These are phyloP conservation scores for Barnettozyma salicaria DNA, from an alignment of 805 yeast genomes.

Conservation along the genomic window DNA sequence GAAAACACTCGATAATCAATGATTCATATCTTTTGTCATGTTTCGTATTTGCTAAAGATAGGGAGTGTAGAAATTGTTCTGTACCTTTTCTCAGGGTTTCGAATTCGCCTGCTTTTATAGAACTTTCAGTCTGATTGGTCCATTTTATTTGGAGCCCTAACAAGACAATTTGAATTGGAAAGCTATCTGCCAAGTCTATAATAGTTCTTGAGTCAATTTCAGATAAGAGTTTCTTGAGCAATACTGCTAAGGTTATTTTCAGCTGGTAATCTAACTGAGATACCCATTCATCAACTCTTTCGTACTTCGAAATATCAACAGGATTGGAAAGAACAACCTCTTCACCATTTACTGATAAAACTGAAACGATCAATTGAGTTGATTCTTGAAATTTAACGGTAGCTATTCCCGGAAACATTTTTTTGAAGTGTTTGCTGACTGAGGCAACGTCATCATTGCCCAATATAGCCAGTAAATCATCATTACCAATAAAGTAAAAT, in stretches of 20 bases:
- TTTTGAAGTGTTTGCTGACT: constrained; percentile 55
- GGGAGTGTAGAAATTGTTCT: neutral
- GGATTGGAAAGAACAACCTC: constrained; percentile 35
- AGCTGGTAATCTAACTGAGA: constrained; percentile 48
- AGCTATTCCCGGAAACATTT: constrained; percentile 65
- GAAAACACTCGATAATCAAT: constrained; percentile 61
- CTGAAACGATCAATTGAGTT: constrained; percentile 34
- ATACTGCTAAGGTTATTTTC: constrained; percentile 39
- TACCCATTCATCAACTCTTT: constrained; percentile 58
- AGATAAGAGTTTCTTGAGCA: constrained; percentile 29
- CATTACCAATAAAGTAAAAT: constrained; percentile 85
- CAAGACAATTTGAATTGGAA: constrained; percentile 52
- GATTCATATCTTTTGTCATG: constrained; percentile 51
- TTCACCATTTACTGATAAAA: constrained; percentile 67
- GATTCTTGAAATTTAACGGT: constrained; percentile 34
- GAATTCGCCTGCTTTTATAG: constrained; percentile 14
- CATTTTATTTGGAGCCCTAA: constrained; percentile 53
- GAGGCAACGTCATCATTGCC: constrained; percentile 49
- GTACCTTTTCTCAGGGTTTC: constrained; percentile 21
- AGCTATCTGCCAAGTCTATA: constrained; percentile 30
- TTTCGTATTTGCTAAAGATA: constrained; percentile 34
- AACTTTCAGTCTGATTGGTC: constrained; percentile 39
- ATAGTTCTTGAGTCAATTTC: constrained; percentile 20
- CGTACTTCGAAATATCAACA: constrained; percentile 37
- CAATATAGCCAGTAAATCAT: constrained; percentile 75